Base-by-base conservation (phyloP, 169 alveolate genomes). In the Cryptosporidium parvum region DNA sequence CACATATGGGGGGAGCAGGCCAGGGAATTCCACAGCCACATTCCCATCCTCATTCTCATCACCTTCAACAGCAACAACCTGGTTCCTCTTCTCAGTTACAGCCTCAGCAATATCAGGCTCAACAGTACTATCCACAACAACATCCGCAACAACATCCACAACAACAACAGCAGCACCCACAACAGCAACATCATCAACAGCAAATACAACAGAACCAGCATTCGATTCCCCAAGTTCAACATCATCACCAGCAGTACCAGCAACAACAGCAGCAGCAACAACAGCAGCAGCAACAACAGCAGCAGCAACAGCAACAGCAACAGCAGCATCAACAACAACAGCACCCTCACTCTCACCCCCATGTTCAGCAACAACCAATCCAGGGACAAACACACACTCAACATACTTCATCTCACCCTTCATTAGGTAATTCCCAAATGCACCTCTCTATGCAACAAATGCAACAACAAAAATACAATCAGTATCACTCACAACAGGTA, bases 141-240 rank as follows among this genome's bases (percentile, higher is more conserved):
- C 45, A 45, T 0, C 69, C 7, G 0, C 69, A 0, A 42, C 48
- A 42, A 14, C 48, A 42, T 2, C 45, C 1, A 0, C 48, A 6
- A 14, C 67, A 21, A 0, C 85, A 48, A 10, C 58, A 70, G 16
- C 85, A 70, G 29, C 69, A 23, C 0, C 58, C 51, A 1, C 14
- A 9, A 9, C 48, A 42, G 16, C 48, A 42, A 12, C 48, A 42
- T 8, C 45, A 39, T 8, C 70, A 56, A 5, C 86, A 45, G 37
- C 86, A 73, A 26, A 51, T 37, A 31, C 39, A 52, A 39, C 86
- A 73, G 44, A 70, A 21, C 29, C 86, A 73, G 68, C 45, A 71
- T 16, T n/a, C 56, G 51, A 42, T 35, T 65, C 10, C 45, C 21
- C 72, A 65, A 21, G 72, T n/a, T 44, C 39, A 65, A 51, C 31